A percentile compares a stretch with the other conserved stretches of the same genome.
Evolutionary conservation across 495 filamentous ascomycete genomes (phyloP).

Genomic region (Aspergillus panamensis): DNA sequence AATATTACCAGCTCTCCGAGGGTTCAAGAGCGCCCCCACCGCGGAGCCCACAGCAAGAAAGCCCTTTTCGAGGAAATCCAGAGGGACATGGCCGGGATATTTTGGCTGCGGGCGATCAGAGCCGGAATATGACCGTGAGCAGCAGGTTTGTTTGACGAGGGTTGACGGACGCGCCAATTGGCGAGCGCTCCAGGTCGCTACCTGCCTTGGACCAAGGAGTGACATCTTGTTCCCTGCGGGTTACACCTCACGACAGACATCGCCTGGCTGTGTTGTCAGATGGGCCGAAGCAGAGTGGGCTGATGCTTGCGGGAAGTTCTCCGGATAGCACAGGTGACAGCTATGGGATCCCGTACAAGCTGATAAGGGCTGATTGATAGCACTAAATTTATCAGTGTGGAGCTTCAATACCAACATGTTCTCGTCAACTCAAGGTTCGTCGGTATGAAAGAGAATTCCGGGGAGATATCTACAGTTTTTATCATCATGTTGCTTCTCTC

Average conservation of each 20-base stretch:
- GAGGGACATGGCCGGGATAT: slow-evolving; percentile 90
- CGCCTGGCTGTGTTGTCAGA: neutral
- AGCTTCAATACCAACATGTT: neutral
- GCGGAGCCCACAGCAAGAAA: slow-evolving; percentile 81
- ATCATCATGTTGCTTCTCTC: neutral
- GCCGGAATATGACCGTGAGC: slow-evolving; percentile 59
- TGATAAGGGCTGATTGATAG: slow-evolving; percentile 19
- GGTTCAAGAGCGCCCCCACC: slow-evolving; percentile 72
- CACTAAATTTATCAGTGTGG: neutral
- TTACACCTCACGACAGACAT: slow-evolving; percentile 6
- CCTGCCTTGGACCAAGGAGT: slow-evolving; percentile 25
- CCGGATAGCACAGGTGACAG: slow-evolving; percentile 21
- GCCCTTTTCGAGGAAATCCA: slow-evolving; percentile 70
- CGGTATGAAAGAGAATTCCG: neutral
- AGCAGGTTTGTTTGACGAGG: slow-evolving; percentile 7
- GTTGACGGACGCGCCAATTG: slow-evolving; percentile 14
- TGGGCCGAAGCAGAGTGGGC: slow-evolving; percentile 22
- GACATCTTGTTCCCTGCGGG: slow-evolving; percentile 29
- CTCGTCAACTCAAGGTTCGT: neutral
- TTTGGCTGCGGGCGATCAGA: slow-evolving; percentile 68
- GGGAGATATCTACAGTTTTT: neutral
- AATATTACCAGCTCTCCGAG: slow-evolving; percentile 62
- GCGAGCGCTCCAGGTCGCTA: slow-evolving; percentile 21
- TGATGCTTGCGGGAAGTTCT: slow-evolving; percentile 25
- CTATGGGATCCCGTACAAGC: slow-evolving; percentile 24